Percentiles rank a stretch among this genome's conserved stretches.
These are phyloP conservation scores for Cladophialophora psammophila DNA, from an alignment of 2,329 filamentous ascomycete species.

Conservation along the genomic window DNA sequence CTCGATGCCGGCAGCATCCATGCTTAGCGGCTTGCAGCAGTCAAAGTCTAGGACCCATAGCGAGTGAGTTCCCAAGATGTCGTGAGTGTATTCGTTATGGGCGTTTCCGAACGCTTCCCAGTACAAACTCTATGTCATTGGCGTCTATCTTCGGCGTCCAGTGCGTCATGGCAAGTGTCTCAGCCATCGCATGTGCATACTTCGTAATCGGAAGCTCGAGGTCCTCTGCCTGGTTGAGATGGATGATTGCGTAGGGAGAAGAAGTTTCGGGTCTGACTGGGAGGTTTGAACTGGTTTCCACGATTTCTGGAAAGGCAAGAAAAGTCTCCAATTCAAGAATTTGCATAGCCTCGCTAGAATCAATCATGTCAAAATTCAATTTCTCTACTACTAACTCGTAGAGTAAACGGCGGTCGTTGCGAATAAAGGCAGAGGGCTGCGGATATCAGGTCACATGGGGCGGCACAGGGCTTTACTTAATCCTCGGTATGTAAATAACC, in stretches of 20 bases:
- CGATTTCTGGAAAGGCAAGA: too few relatives aligned
- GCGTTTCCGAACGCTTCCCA: constrained; percentile 42
- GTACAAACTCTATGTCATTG: constrained; percentile 65
- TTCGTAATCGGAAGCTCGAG: constrained; percentile 46
- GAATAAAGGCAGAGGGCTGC: too few relatives aligned
- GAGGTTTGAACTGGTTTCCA: too few relatives aligned
- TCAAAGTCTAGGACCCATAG: constrained; percentile 62
- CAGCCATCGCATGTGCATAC: constrained; percentile 59
- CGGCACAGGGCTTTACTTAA: too few relatives aligned
- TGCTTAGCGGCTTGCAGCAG: constrained; percentile 47
- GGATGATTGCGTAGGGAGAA: constrained; percentile 59
- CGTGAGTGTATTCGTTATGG: constrained; percentile 8
- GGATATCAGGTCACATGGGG: too few relatives aligned
- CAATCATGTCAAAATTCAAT: too few relatives aligned
- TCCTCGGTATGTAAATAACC: too few relatives aligned
- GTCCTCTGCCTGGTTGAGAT: constrained; percentile 59
- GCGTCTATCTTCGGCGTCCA: constrained; percentile 60
- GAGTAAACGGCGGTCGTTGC: too few relatives aligned
- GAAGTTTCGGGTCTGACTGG: constrained; percentile 30
- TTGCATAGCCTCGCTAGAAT: too few relatives aligned
- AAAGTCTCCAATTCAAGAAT: too few relatives aligned
- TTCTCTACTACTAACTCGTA: too few relatives aligned
- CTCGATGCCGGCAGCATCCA: constrained; percentile 52
- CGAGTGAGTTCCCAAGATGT: constrained; percentile 41
- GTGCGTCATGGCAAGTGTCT: constrained; percentile 59